Conservation (phyloP, 2,329 filamentous ascomycete genomes). For the Microdochium nivale region DNA sequence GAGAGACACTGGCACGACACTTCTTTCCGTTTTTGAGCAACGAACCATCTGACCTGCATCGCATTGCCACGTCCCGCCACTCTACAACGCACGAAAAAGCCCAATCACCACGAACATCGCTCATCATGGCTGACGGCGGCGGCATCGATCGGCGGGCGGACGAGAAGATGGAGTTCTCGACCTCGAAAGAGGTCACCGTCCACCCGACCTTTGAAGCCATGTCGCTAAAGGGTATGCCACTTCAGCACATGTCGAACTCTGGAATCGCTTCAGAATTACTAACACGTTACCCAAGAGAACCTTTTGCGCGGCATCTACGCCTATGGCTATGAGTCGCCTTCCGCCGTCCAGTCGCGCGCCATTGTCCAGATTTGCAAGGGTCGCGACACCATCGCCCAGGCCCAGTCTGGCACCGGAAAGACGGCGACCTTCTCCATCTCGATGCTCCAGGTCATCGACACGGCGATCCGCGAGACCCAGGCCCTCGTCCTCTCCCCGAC, state of each 20-base stretch:
- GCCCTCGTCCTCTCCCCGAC: constrained; percentile 93
- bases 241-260: not conserved
- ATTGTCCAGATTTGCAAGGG: constrained; percentile 99
- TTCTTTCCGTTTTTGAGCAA: not conserved
- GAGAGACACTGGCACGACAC: not conserved
- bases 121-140: constrained; percentile 72
- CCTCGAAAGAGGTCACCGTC: constrained; percentile 94
- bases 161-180: constrained; percentile 96
- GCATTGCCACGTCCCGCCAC: not conserved
- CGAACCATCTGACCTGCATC: not conserved
- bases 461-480: constrained; percentile 84
- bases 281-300: constrained; percentile 51
- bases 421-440: constrained; percentile 95
- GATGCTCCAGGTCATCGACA: constrained; percentile 93
- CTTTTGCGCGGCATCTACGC: constrained; percentile 95
- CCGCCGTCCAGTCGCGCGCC: constrained; percentile 92
- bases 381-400: constrained; percentile 96
- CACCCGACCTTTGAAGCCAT: constrained; percentile 92
- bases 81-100: not conserved
- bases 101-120: constrained; percentile 4
- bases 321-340: constrained; percentile 97
- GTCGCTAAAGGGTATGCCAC: constrained; percentile 69
- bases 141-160: constrained; percentile 85
- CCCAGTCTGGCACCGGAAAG: constrained; percentile 94
- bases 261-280: not conserved